phyloP scores from a whole-genome alignment of 768 basidiomycete genomes.

The Pulveroboletus sp. region DNA sequence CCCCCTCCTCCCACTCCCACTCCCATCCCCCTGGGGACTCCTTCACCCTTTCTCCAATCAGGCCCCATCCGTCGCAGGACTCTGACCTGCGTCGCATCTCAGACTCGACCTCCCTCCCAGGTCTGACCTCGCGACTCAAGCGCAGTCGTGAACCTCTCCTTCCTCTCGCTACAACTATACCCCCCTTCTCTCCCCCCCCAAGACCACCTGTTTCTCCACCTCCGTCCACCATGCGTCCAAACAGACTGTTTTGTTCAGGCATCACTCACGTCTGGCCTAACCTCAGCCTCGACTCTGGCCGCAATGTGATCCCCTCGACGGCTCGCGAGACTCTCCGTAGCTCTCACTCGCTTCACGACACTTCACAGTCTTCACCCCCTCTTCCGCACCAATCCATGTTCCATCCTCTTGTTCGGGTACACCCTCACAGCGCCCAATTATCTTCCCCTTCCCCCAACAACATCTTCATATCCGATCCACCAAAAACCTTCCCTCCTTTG shows the following conservation, averaged over 20 bases:
- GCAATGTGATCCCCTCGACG: slow-evolving; percentile 21
- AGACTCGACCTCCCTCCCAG: slow-evolving; percentile 22
- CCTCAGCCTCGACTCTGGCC: slow-evolving; percentile 47
- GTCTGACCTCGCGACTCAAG: slow-evolving; percentile 42
- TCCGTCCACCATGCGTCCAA: background rate
- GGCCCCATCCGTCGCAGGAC: slow-evolving; percentile 36
- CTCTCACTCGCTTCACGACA: slow-evolving; percentile 12
- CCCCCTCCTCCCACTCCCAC: slow-evolving; percentile 32
- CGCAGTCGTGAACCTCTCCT: slow-evolving; percentile 72
- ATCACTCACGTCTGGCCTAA: slow-evolving; percentile 57
- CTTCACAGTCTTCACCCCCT: slow-evolving; percentile 5
- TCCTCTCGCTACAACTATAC: slow-evolving; percentile 34
- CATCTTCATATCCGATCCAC: slow-evolving; percentile 29
- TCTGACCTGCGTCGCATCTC: slow-evolving; percentile 35
- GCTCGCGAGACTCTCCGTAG: slow-evolving; percentile 1
- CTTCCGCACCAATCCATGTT: slow-evolving; percentile 12
- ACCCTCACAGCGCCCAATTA: slow-evolving; percentile 21
- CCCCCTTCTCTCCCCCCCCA: background rate
- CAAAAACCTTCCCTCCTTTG: slow-evolving; percentile 29
- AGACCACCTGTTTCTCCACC: background rate
- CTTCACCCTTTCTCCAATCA: slow-evolving; percentile 39
- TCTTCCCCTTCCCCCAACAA: slow-evolving; percentile 26
- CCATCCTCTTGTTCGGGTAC: slow-evolving; percentile 24
- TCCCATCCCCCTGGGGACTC: slow-evolving; percentile 26
- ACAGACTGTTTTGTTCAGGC: slow-evolving; percentile 29